Base-by-base conservation (phyloP, 805 yeast genomes). In the Metschnikowia peoriensis region DNA sequence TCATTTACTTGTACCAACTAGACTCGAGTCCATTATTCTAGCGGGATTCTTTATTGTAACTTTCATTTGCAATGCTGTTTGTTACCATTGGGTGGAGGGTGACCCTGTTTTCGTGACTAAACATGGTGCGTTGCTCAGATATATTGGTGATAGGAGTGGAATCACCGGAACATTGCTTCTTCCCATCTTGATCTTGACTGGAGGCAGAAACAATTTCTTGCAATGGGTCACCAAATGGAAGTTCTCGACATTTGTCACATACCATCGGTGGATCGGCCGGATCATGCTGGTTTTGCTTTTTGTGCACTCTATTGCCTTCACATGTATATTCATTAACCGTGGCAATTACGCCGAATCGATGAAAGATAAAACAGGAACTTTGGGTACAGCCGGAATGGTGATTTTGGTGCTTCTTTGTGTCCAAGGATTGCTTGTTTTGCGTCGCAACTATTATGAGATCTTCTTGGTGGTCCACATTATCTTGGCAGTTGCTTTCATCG, bases 61-160 rank as follows among this genome's bases (percentile, higher is more conserved):
- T 14, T 47, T 58, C 15, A 42, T 49, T 5, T 44, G 56, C 37
- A 49, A 40, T 32, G 60, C 59, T 1, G 53, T 53, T 48, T 37
- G 55, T 29, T 63, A 69, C 54, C 49, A 59, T 11, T 64, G 59
- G 43, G 61, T 63, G 38, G 62, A 61, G 7, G 70, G 60, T 6
- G 70, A 75, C 53, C 73, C 79, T 6, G 61, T 78, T 1, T 79
- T 68, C 51, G 11, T 37, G 2, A 48, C 44, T 7, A 54, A 50
- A 6, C 45, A 50, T 32, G 29, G 27, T 4, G 57, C 56, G 0
- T 16, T 60, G 2, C 43, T 54, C 38, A 43, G 61, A 15, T 50
- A 43, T 10, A 51, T 60, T 11, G 52, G 55, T 2, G 61, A 58
- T 41, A 37, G 63, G 29, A 56, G 59, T 14, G 63, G 57, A 1